Conservation (phyloP, 2,329 filamentous ascomycete genomes). For the Thermomyces lanuginosus region DNA sequence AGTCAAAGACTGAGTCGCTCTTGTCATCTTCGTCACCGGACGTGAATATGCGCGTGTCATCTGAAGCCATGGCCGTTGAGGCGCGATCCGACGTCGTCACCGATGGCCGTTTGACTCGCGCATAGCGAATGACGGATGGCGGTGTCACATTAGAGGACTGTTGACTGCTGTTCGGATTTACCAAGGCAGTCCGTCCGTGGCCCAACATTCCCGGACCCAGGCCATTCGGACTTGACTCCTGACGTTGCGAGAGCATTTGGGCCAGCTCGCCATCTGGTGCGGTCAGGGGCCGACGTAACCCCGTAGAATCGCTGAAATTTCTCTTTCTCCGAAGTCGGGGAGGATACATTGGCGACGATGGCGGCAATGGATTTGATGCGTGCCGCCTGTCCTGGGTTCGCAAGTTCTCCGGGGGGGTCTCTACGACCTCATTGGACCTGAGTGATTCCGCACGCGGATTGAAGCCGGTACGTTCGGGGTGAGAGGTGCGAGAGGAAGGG, state of each 20-base stretch:
- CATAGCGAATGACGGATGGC: conserved; percentile 16
- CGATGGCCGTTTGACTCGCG: conserved; percentile 36
- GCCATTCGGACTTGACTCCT: too few relatives aligned
- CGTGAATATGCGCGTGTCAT: conserved; percentile 41
- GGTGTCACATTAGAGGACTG: too few relatives aligned
- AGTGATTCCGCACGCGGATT: too few relatives aligned
- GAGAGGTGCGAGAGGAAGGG: too few relatives aligned
- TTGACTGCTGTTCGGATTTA: too few relatives aligned
- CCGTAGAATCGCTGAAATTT: conserved; percentile 26
- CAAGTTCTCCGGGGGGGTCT: too few relatives aligned
- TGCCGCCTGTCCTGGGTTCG: conserved; percentile 6
- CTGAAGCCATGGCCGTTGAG: conserved; percentile 44
- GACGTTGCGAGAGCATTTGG: too few relatives aligned
- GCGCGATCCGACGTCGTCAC: conserved; percentile 42
- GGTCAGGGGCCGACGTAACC: conserved; percentile 20
- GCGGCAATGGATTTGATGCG: conserved; percentile 14
- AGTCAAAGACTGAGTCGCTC: conserved; percentile 48
- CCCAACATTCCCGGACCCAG: too few relatives aligned
- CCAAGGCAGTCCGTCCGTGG: too few relatives aligned
- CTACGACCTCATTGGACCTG: too few relatives aligned
- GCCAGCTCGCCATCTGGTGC: conserved; percentile 15
- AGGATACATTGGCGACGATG: conserved; percentile 12
- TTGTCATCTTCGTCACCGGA: conserved; percentile 46
- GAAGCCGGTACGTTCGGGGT: too few relatives aligned
- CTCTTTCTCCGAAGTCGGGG: conserved; percentile 16